phyloP scores from a whole-genome alignment of 2,329 filamentous ascomycete genomes.

The Venturia aucupariae region DNA sequence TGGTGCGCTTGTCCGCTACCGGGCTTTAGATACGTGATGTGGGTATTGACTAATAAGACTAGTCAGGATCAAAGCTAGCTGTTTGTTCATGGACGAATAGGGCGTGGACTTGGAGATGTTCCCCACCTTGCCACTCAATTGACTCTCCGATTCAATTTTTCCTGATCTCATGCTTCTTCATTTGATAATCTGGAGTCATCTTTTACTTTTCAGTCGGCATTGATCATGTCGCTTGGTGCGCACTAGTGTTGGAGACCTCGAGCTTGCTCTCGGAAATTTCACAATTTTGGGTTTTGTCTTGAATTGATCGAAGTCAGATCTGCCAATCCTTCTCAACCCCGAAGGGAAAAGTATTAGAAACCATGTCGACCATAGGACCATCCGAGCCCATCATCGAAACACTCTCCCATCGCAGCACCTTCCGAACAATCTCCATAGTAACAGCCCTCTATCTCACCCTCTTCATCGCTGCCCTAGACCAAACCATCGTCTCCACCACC shows the following conservation, averaged over 20 bases:
- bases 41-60: background rate
- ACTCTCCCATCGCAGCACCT: background rate
- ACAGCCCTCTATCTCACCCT: constrained; percentile 9
- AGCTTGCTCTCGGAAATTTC: too few species aligned
- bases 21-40: background rate
- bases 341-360: background rate
- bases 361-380: background rate
- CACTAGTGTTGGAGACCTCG: too few species aligned
- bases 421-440: background rate
- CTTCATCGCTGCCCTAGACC: constrained; percentile 15
- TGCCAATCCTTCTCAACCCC: background rate
- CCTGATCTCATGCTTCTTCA: background rate
- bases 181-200: background rate
- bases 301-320: background rate
- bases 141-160: background rate
- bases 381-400: background rate
- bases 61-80: background rate
- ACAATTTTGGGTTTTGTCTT: background rate
- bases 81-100: background rate
- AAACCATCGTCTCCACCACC: constrained; percentile 52
- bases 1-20: background rate
- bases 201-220: background rate
- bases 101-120: background rate
- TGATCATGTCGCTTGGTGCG: too few species aligned
- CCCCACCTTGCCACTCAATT: background rate